phyloP scores from a whole-genome alignment of 2,329 filamentous ascomycete genomes.

The Cephalotrichum gorgonifer region DNA sequence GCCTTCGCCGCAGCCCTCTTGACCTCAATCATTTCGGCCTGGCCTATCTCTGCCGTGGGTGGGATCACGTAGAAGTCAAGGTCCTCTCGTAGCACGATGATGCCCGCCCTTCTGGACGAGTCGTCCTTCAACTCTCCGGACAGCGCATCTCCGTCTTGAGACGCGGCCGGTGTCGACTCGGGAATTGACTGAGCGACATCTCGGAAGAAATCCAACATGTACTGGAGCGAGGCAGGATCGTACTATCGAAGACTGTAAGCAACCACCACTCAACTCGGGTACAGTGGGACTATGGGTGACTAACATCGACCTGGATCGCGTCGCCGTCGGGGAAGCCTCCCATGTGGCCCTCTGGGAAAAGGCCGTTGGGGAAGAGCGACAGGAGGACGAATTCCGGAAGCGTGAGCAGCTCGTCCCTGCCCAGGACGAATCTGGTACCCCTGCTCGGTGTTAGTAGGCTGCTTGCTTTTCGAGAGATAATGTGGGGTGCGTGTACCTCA shows the following conservation, averaged over 20 bases:
- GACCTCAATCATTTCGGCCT: conserved; percentile 87
- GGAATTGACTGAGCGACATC: conserved; percentile 94
- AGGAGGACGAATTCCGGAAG: conserved; percentile 94
- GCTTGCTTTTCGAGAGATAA: background rate
- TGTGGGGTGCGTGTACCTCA: conserved; percentile 54
- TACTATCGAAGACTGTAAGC: conserved; percentile 50
- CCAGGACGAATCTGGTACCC: conserved; percentile 87
- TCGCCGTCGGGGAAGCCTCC: conserved; percentile 87
- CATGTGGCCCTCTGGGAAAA: conserved; percentile 94
- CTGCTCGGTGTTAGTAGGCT: conserved; percentile 35
- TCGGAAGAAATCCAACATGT: conserved; percentile 99
- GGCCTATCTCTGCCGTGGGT: conserved; percentile 71
- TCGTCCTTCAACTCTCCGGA: conserved; percentile 46
- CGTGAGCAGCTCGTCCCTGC: conserved; percentile 87
- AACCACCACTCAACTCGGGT: background rate
- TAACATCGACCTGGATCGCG: conserved; percentile 93
- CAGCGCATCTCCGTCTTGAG: conserved; percentile 50
- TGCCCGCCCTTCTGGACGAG: conserved; percentile 86
- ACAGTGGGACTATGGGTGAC: conserved; percentile 20
- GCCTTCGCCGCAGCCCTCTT: conserved; percentile 85
- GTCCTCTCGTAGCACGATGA: conserved; percentile 93
- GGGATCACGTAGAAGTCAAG: conserved; percentile 97
- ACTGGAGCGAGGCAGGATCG: conserved; percentile 89
- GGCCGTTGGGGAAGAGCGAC: conserved; percentile 96
- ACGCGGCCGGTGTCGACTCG: conserved; percentile 56